Conservation (phyloP, 2,329 filamentous ascomycete genomes). For the Claviceps pazoutovae region DNA sequence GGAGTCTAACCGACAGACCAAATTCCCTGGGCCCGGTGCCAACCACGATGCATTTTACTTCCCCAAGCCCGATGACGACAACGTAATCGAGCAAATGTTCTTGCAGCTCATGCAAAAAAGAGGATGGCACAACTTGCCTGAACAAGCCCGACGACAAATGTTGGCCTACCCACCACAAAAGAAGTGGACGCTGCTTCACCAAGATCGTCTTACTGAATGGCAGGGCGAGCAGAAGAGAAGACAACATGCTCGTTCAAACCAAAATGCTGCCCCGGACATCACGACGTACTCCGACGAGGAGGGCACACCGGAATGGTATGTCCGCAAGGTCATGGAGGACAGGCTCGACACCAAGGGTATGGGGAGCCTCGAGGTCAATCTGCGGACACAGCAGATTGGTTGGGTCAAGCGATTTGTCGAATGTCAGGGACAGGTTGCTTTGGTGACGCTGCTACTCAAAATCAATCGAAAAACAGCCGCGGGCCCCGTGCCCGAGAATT, state of each 20-base stretch:
- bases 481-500: conserved; percentile 50
- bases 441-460: conserved; percentile 86
- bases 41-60: conserved; percentile 44
- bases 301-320: conserved; percentile 95
- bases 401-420: conserved; percentile 97
- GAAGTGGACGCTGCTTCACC: conserved; percentile 95
- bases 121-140: conserved; percentile 92
- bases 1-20: conserved; percentile 44
- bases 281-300: conserved; percentile 79
- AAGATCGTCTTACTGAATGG: conserved; percentile 84
- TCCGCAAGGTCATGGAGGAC: conserved; percentile 93
- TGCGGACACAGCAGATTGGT: conserved; percentile 90
- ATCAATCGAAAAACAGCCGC: conserved; percentile 77
- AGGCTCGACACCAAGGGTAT: conserved; percentile 83
- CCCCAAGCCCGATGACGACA: conserved; percentile 63
- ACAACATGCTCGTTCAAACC: conserved; percentile 56
- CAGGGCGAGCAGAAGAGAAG: conserved; percentile 88
- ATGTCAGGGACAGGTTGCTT: conserved; percentile 88
- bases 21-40: conserved; percentile 26
- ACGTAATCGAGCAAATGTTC: conserved; percentile 81
- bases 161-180: conserved; percentile 84
- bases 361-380: conserved; percentile 82
- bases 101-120: conserved; percentile 90
- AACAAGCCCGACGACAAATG: conserved; percentile 92
- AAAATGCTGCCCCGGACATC: conserved; percentile 55